phyloP scores from a whole-genome alignment of 78 protist species.

The Dictyostelium purpureum region DNA sequence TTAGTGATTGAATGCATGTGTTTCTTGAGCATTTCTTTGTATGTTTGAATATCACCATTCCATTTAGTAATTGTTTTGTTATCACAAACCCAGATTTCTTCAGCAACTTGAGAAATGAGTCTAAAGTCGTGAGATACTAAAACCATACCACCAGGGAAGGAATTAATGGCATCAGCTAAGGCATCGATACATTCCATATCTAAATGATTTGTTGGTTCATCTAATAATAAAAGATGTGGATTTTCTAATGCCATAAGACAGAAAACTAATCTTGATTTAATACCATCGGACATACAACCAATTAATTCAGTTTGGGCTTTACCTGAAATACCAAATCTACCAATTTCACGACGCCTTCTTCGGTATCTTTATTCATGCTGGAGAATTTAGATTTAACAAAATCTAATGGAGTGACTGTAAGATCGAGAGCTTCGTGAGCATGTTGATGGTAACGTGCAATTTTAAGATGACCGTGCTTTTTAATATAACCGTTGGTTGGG shows the following conservation, averaged over 20 bases:
- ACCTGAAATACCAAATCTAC: slow-evolving; percentile 92
- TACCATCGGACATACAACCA: slow-evolving; percentile 84
- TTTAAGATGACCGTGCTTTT: slow-evolving; percentile 85
- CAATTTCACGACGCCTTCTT: slow-evolving; percentile 82
- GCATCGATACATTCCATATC: slow-evolving; percentile 86
- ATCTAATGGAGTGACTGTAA: slow-evolving; percentile 76
- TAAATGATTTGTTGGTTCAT: slow-evolving; percentile 89
- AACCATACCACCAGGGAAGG: slow-evolving; percentile 89
- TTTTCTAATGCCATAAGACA: slow-evolving; percentile 77
- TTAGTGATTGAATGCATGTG: background rate
- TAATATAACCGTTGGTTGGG: slow-evolving; percentile 88
- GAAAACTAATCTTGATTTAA: slow-evolving; percentile 80
- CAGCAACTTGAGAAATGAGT: slow-evolving; percentile 83
- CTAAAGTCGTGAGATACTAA: slow-evolving; percentile 94
- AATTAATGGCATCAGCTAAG: slow-evolving; percentile 85
- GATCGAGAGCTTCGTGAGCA: slow-evolving; percentile 74
- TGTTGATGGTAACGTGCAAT: slow-evolving; percentile 91
- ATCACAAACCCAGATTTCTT: slow-evolving; percentile 91
- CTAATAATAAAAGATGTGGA: slow-evolving; percentile 65
- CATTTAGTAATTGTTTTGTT: slow-evolving; percentile 75
- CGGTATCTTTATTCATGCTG: slow-evolving; percentile 59
- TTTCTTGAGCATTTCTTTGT: slow-evolving; percentile 68
- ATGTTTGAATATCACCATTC: slow-evolving; percentile 79
- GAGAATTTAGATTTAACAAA: slow-evolving; percentile 75
- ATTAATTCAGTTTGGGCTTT: slow-evolving; percentile 78